Evolutionary conservation across 1,284 basidiomycete species (phyloP).

Genomic region (Mixia osmundae): DNA sequence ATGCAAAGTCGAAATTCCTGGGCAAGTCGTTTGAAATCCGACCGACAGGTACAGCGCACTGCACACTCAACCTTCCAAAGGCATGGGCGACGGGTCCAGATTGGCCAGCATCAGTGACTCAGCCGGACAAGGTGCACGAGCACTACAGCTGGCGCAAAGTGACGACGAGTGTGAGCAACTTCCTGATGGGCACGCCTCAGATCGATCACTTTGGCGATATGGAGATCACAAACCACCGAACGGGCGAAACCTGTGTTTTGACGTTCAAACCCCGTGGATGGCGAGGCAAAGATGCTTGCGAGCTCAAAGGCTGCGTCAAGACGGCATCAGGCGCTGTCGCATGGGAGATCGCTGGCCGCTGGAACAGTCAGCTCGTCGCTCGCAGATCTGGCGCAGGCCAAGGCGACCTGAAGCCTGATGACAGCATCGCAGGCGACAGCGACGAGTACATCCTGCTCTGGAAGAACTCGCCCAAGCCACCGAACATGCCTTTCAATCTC

Average conservation of each 20-base stretch:
- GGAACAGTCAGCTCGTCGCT: conserved; percentile 85
- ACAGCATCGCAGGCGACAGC: conserved; percentile 13
- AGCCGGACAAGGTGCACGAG: conserved; percentile 37
- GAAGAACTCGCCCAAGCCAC: conserved; percentile 70
- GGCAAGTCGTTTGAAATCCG: conserved; percentile 91
- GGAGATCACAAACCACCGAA: conserved; percentile 76
- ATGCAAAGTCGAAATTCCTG: conserved; percentile 69
- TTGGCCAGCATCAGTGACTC: conserved; percentile 20
- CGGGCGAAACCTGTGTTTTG: conserved; percentile 64
- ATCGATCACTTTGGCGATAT: conserved; percentile 97
- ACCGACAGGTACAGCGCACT: conserved; percentile 82
- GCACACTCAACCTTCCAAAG: conserved; percentile 51
- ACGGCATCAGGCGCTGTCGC: conserved; percentile 39
- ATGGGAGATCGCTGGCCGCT: conserved; percentile 85
- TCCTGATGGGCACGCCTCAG: conserved; percentile 74
- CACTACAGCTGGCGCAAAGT: conserved; percentile 93
- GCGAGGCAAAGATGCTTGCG: conserved; percentile 73
- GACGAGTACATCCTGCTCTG: conserved; percentile 40
- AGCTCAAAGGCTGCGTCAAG: conserved; percentile 67
- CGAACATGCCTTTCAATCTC: conserved; percentile 62
- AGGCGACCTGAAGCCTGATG: conserved; percentile 51
- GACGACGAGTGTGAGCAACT: conserved; percentile 74
- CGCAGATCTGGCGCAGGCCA: conserved; percentile 40
- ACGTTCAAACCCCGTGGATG: conserved; percentile 93
- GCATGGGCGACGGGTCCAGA: conserved; percentile 27